Base-by-base conservation (phyloP, 148 eudicot species). In the Fallopia convolvulus region DNA sequence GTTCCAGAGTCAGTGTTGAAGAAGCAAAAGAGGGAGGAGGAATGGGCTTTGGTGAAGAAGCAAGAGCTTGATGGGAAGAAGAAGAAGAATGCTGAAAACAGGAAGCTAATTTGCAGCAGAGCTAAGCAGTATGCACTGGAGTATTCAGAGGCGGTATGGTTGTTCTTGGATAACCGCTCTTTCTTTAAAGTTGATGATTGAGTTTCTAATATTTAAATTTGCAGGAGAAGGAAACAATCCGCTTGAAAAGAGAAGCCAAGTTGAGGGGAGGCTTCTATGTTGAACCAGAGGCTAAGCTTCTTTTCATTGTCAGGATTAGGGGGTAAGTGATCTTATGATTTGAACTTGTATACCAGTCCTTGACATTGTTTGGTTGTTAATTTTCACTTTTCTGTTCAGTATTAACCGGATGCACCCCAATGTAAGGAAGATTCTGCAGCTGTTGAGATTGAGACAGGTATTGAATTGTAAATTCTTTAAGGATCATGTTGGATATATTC, bases 1-100 rank as follows among this genome's bases (percentile, higher is more conserved):
- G 90, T 93, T 48, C 98, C 98, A 0, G 97, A 93, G 84, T 93
- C 97, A 0, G 91, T 90, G 1, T 75, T 91, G 80, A 93, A 93
- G 89, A 91, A 93, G 86, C 94, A 88, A 74, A 86, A 88, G 76
- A 91, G 97, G 83, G 83, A 68, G 32, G 91, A 90, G 78, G 91
- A 90, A 80, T 92, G 95, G 97, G 91, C 89, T 74, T 56, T 85
- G 76, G 88, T 81, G 7, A 90, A 86, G 79, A 83, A 85, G 77
- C 85, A 87, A 65, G 91, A 86, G 66, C 56, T 84, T 9, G 83
- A 77, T 53, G 81, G 76, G 2, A 58, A 83, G 75, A 91, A 89
- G 80, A 80, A 77, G 80, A 91, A 93, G 87, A 87, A 81, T n/a
- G 87, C 83, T 49, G 92, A 83, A 76, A 88, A 84, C 84, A 78